Evolutionary conservation across 768 basidiomycete genomes (phyloP), one percentile per base, ranked within the genome.

Genomic region (Lanmaoa pseudosensibilis): DNA sequence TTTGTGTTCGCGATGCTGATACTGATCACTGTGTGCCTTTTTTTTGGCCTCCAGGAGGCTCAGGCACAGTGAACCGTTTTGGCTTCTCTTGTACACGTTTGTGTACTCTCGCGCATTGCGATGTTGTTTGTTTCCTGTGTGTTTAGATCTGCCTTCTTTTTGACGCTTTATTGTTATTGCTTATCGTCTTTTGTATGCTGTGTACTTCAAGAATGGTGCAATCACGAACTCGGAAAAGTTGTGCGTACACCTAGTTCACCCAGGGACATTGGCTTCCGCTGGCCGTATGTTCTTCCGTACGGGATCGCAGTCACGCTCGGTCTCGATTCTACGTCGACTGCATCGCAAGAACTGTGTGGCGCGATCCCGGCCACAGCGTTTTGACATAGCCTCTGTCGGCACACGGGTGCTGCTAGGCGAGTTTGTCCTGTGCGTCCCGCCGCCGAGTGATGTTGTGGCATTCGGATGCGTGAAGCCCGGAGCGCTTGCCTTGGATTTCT

Each of bases 21-120:
- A 38, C 38, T 53, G 50, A 39, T 48, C 4, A 1, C 15, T 21
- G 40, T 27, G n/a, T 34, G 4, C 33, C n/a, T 15, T n/a, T 39
- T 34, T 61, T 9, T 25, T 30, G 7, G 36, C 18, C 37, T 25
- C 1, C 46, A 80, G 80, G 79, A 80, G 69, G 79, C 79, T 0
- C 80, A 79, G 61, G 79, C 78, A 21, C 80, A 81, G 56, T 80
- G 50, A 59, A 44, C 11, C 5, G 5, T 7, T 19, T 18, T 3
- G 12, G 5, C 25, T 19, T 30, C 34, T 30, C 27, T 30, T 30
- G 27, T 30, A 30, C 27, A 30, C 27, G 3, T 27, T 27, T 2
- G 5, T 18, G 21, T 12, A 4, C 16, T 16, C 33, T 43, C 16
- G 21, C 25, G 19, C 11, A 2, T 11, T 6, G 19, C 21, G 23